These are phyloP conservation scores for Dacryopinax primogenitus DNA, from an alignment of 768 basidiomycete species.

Conservation along the genomic window DNA sequence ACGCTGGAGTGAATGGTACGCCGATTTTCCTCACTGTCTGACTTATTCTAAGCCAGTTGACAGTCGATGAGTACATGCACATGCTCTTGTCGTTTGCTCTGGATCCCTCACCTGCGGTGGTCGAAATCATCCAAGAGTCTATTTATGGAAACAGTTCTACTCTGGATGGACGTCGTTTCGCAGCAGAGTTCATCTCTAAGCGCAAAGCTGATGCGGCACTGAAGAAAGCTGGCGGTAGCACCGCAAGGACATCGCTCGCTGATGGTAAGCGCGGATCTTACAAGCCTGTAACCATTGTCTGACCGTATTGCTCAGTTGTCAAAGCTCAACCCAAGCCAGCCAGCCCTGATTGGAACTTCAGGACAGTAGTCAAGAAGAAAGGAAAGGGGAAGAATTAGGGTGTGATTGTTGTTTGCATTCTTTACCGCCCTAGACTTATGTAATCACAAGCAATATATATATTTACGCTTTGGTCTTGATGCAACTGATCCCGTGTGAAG, in stretches of 20 bases:
- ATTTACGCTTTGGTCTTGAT: neutral
- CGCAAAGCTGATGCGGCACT: conserved; percentile 67
- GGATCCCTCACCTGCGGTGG: conserved; percentile 66
- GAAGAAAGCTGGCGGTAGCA: conserved; percentile 33
- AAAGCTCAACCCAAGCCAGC: conserved; percentile 71
- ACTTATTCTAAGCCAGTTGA: conserved; percentile 9
- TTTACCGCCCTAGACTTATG: neutral
- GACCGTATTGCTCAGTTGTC: conserved; percentile 41
- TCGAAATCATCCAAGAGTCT: conserved; percentile 87
- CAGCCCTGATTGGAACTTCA: conserved; percentile 63
- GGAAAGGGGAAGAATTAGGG: conserved; percentile 43
- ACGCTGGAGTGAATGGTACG: conserved; percentile 55
- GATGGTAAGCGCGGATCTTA: conserved; percentile 39
- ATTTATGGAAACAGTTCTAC: conserved; percentile 93
- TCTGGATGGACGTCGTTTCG: conserved; percentile 88
- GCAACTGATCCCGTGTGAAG: neutral
- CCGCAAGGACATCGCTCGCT: conserved; percentile 59
- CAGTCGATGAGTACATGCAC: conserved; percentile 91
- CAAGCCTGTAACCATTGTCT: too few relatives aligned
- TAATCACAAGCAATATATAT: neutral
- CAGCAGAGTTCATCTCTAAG: conserved; percentile 75
- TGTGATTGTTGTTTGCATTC: neutral
- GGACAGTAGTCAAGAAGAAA: conserved; percentile 92
- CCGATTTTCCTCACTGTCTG: neutral
- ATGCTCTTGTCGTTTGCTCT: conserved; percentile 92